Percentiles rank a stretch among this genome's conserved stretches.
These are phyloP conservation scores for Geosiphon pyriformis DNA, from an alignment of 192 early-diverging fungal genomes.

Conservation along the genomic window DNA sequence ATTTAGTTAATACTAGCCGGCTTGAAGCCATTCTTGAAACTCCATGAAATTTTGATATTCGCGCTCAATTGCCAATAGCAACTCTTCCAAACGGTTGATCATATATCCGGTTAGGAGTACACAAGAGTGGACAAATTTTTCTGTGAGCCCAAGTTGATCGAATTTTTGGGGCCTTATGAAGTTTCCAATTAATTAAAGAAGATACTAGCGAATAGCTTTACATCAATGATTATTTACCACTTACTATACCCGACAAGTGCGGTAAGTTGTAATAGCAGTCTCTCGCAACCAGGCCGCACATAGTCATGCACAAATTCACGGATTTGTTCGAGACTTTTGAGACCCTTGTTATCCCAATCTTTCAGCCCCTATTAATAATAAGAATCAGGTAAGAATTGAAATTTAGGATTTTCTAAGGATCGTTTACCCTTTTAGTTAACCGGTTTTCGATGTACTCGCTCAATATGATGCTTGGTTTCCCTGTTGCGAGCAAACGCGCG, in stretches of 20 bases:
- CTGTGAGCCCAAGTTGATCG: conserved; percentile 10
- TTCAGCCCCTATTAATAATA: conserved; percentile 8
- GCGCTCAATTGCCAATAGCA: conserved; percentile 2
- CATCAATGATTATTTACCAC: conserved; percentile 4
- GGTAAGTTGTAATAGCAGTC: conserved; percentile 11
- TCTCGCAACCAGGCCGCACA: conserved; percentile 11
- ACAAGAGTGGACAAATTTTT: conserved; percentile 10
- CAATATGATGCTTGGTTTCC: conserved; percentile 13
- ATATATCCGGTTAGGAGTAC: conserved; percentile 2
- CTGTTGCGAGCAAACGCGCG: conserved; percentile 13
- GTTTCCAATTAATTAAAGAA: no score
- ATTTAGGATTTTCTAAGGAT: not conserved
- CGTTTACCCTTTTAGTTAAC: conserved; percentile 13
- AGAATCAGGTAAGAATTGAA: conserved; percentile 4
- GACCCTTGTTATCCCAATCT: conserved; percentile 24
- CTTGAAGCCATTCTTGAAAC: conserved; percentile 23
- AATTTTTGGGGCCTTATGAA: conserved; percentile 24
- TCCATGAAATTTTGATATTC: conserved; percentile 18
- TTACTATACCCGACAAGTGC: conserved; percentile 24
- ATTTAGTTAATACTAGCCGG: not conserved
- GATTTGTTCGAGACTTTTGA: conserved; percentile 14
- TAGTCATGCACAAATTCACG: conserved; percentile 21
- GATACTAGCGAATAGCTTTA: not conserved
- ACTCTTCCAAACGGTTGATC: not conserved
- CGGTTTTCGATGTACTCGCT: conserved; percentile 9